Percentiles rank a stretch among this genome's conserved stretches.
Evolutionary conservation across 2,329 filamentous ascomycete genomes (phyloP).

Genomic region (Laburnicola sp.): DNA sequence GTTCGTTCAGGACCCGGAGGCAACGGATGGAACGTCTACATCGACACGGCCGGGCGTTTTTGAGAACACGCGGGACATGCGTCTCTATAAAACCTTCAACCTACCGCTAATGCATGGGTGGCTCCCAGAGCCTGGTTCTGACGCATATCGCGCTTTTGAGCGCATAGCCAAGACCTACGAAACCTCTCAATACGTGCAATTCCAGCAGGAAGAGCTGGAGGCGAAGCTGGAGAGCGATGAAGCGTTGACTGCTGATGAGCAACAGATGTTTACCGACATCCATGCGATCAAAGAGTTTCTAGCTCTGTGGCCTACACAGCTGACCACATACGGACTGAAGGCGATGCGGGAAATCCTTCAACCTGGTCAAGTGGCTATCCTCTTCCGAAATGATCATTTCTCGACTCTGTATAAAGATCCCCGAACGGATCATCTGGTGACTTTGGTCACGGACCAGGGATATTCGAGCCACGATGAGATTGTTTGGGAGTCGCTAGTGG

Average conservation of each 20-base stretch:
- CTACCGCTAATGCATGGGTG: conserved; percentile 92
- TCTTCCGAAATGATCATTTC: conserved; percentile 98
- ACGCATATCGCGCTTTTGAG: conserved; percentile 69
- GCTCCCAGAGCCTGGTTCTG: conserved; percentile 70
- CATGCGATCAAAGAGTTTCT: conserved; percentile 82
- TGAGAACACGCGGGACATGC: conserved; percentile 83
- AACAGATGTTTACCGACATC: conserved; percentile 80
- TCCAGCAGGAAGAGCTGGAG: conserved; percentile 86
- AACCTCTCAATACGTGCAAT: conserved; percentile 85
- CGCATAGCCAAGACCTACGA: conserved; percentile 84
- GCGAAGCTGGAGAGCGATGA: conserved; percentile 66
- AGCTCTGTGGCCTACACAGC: conserved; percentile 77
- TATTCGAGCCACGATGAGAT: conserved; percentile 87
- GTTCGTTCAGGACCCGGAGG: conserved; percentile 64
- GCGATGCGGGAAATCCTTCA: conserved; percentile 70
- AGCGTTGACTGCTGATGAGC: conserved; percentile 71
- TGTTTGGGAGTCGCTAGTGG: conserved; percentile 91
- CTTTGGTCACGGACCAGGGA: conserved; percentile 88
- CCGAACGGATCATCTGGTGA: conserved; percentile 71
- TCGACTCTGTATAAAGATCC: conserved; percentile 91
- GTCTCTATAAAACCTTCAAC: conserved; percentile 85
- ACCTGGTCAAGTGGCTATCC: conserved; percentile 80
- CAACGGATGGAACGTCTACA: conserved; percentile 37
- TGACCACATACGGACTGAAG: conserved; percentile 79
- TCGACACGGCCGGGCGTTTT: conserved; percentile 68